A percentile compares a stretch with the other conserved stretches of the same genome.
Evolutionary conservation across 768 basidiomycete genomes (phyloP).

Genomic region (Fomitopsis serialis): DNA sequence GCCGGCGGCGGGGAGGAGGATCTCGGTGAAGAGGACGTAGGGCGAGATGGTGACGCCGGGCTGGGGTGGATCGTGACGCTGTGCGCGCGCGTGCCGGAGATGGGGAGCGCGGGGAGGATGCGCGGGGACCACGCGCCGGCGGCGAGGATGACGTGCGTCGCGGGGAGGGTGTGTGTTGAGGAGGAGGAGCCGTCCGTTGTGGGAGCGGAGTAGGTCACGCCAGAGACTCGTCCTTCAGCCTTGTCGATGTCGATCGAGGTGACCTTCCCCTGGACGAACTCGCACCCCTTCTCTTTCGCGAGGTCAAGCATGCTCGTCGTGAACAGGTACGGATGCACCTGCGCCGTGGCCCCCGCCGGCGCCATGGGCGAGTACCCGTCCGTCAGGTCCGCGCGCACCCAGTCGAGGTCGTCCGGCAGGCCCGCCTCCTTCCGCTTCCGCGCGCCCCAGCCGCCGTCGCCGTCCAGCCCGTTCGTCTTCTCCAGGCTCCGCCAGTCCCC

Average conservation of each 20-base stretch:
- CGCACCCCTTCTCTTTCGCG: constrained; percentile 49
- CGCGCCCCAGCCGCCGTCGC: background rate
- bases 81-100: constrained; percentile 64
- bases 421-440: constrained; percentile 11
- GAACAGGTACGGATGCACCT: constrained; percentile 74
- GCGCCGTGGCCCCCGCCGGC: constrained; percentile 53
- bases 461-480: constrained; percentile 46
- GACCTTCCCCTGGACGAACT: constrained; percentile 41
- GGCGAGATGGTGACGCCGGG: constrained; percentile 48
- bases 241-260: constrained; percentile 39
- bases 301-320: constrained; percentile 67
- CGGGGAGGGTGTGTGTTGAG: constrained; percentile 34
- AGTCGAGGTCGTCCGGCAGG: constrained; percentile 28
- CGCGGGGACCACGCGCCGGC: constrained; percentile 85
- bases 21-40: constrained; percentile 82
- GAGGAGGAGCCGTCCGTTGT: constrained; percentile 19
- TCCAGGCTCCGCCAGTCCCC: constrained; percentile 42
- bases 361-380: constrained; percentile 60
- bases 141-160: constrained; percentile 68
- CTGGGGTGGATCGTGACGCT: constrained; percentile 60
- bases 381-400: constrained; percentile 45
- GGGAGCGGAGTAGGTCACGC: constrained; percentile 36
- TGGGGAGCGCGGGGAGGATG: constrained; percentile 51
- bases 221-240: constrained; percentile 33
- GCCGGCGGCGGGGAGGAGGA: constrained; percentile 32